Conservation (phyloP, 257 asterid species). For the Capsicum pubescens region DNA sequence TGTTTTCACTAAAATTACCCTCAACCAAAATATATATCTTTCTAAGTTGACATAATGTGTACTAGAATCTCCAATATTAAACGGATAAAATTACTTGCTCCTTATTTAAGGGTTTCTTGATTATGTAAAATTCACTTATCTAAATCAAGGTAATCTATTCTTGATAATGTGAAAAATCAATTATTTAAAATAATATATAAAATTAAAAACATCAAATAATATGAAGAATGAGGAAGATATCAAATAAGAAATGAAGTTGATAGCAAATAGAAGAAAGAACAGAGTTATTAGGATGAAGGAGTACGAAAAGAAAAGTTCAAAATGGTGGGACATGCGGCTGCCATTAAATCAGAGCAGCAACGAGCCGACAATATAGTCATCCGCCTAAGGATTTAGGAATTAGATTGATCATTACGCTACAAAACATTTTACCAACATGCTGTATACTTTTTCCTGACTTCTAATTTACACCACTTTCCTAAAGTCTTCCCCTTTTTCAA, state of each 20-base stretch:
- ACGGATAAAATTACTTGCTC: neutral
- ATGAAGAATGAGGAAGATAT: neutral
- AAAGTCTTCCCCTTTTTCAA: neutral
- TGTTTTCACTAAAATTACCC: neutral
- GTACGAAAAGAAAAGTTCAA: neutral
- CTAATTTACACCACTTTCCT: constrained; percentile 17
- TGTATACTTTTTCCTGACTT: neutral
- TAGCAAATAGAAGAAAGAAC: neutral
- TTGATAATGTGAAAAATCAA: neutral
- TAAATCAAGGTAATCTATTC: too few relatives aligned
- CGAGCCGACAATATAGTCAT: neutral
- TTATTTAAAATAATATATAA: too few relatives aligned
- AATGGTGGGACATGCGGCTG: neutral
- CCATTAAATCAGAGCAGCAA: neutral
- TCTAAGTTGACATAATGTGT: neutral
- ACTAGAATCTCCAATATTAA: neutral
- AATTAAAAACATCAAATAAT: neutral
- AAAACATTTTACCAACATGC: neutral
- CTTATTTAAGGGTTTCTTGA: neutral
- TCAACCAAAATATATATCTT: neutral
- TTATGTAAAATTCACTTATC: too few relatives aligned
- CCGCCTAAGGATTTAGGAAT: neutral
- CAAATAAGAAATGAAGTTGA: neutral
- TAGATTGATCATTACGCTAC: neutral
- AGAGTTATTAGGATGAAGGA: neutral